Evolutionary conservation across 352 stramenopile genomes (phyloP).

Genomic region (Globisporangium orthogonon): DNA sequence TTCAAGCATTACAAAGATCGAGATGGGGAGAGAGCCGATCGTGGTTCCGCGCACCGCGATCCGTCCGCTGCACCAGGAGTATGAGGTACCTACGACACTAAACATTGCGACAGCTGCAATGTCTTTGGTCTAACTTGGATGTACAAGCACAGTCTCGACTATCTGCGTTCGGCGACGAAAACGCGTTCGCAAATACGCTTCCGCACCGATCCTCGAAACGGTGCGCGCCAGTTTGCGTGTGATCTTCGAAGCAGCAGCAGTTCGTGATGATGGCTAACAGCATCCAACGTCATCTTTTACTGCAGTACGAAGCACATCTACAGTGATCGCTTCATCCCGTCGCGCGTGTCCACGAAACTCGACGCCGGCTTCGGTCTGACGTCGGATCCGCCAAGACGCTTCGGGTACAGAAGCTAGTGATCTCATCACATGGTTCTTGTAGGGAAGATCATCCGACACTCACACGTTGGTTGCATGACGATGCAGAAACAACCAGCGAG

Average conservation of each 20-base stretch:
- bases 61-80: constrained; percentile 39
- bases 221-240: constrained; percentile 12
- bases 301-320: constrained; percentile 76
- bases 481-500: constrained; percentile 11
- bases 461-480: background rate
- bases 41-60: constrained; percentile 2
- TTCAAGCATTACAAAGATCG: background rate
- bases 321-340: constrained; percentile 86
- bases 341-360: constrained; percentile 59
- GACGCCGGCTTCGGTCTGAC: constrained; percentile 66
- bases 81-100: constrained; percentile 17
- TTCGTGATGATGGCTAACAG: background rate
- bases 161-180: constrained; percentile 23
- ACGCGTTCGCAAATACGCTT: constrained; percentile 23
- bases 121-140: background rate
- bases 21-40: constrained; percentile 11
- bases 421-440: too few species aligned
- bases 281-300: background rate
- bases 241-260: too few species aligned
- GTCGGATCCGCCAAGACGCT: constrained; percentile 32
- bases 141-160: constrained; percentile 20
- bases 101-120: background rate
- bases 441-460: too few species aligned
- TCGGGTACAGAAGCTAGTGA: constrained; percentile 5
- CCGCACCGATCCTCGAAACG: constrained; percentile 48